phyloP scores from a whole-genome alignment of 2,329 filamentous ascomycete species.

The Chrysoporthe puriensis region DNA sequence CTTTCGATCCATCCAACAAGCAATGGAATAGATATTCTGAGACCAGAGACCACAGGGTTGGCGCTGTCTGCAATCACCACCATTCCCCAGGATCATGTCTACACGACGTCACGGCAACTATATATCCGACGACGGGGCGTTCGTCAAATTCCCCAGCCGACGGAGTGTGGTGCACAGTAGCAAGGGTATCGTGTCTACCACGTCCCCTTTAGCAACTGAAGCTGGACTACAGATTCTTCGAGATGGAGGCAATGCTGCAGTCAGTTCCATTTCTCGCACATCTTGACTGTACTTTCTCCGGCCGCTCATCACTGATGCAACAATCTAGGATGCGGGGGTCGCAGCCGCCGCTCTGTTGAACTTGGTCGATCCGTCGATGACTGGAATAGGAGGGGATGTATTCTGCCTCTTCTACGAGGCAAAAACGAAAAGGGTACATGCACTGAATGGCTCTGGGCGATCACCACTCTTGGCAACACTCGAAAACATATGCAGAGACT shows the following conservation, averaged over 20 bases:
- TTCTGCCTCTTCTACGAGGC: slow-evolving; percentile 91
- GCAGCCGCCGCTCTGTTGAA: slow-evolving; percentile 88
- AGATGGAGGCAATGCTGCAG: slow-evolving; percentile 87
- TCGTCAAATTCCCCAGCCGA: slow-evolving; percentile 60
- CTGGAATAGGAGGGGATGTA: slow-evolving; percentile 93
- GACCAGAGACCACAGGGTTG: background rate
- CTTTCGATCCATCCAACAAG: background rate
- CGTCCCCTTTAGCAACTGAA: slow-evolving; percentile 83
- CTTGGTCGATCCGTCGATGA: slow-evolving; percentile 85
- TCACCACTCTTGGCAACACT: slow-evolving; percentile 71
- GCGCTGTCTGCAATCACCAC: background rate
- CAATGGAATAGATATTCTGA: background rate
- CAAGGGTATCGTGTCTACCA: slow-evolving; percentile 85
- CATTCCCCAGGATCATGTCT: background rate
- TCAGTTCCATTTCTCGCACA: slow-evolving; percentile 49
- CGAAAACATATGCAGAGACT: slow-evolving; percentile 68
- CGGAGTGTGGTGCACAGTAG: slow-evolving; percentile 91
- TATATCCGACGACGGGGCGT: slow-evolving; percentile 25
- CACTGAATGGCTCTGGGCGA: slow-evolving; percentile 90
- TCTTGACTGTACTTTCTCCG: background rate
- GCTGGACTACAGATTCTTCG: slow-evolving; percentile 81
- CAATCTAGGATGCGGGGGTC: slow-evolving; percentile 79
- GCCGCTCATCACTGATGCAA: slow-evolving; percentile 21
- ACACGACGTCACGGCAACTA: slow-evolving; percentile 19
- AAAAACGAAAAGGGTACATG: slow-evolving; percentile 75